Conservation (phyloP, 306 rosid species). For the Fragaria ananassa region DNA sequence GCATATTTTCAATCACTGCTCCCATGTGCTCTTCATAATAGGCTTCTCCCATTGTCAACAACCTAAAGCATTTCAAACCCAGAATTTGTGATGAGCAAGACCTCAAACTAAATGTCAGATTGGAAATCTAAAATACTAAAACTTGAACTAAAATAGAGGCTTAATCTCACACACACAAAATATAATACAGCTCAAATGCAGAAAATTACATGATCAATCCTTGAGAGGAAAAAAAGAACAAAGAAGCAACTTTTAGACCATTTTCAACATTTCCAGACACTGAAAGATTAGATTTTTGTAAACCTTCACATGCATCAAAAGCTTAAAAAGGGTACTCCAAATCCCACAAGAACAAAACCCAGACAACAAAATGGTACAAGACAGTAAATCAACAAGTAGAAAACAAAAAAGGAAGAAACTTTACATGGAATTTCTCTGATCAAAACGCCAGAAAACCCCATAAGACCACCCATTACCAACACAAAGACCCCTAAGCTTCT, state of each 20-base stretch:
- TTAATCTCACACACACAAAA: not conserved
- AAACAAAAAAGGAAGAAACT: conserved; percentile 22
- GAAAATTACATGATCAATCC: not conserved
- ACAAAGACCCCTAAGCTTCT: conserved; percentile 57
- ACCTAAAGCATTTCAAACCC: conserved; percentile 44
- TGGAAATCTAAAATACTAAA: conserved; percentile 5
- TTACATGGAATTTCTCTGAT: conserved; percentile 62
- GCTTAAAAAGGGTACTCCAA: not conserved
- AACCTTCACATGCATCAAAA: not conserved
- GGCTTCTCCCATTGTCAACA: conserved; percentile 68
- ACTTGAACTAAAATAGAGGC: conserved; percentile 7
- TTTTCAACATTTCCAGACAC: not conserved
- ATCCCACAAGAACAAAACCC: conserved; percentile 1
- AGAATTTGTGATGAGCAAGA: conserved; percentile 18
- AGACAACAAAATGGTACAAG: not conserved
- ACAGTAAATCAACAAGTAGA: conserved; percentile 4
- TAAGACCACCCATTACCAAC: conserved; percentile 63
- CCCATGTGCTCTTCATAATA: conserved; percentile 56
- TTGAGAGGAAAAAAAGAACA: not conserved
- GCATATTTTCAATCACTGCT: conserved; percentile 41
- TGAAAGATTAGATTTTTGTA: conserved; percentile 5
- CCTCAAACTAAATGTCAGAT: conserved; percentile 20
- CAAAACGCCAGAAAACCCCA: conserved; percentile 75
- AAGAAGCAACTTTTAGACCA: not conserved
- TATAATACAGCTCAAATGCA: not conserved